A percentile compares a stretch with the other conserved stretches of the same genome.
phyloP scores from a whole-genome alignment of 2,329 filamentous ascomycete species.

The Aspergillus felis region DNA sequence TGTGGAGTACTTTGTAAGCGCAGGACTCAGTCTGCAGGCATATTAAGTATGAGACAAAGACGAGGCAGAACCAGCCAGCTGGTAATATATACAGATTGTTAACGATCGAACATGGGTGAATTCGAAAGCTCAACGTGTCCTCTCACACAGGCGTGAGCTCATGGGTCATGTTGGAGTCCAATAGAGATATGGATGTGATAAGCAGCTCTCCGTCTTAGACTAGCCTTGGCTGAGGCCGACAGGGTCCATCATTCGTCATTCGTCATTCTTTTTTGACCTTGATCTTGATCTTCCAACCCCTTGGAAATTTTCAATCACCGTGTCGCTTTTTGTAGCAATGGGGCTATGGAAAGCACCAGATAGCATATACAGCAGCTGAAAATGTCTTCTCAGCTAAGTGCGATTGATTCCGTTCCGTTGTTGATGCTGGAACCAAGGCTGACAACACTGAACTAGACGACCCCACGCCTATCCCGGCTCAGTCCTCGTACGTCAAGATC shows the following conservation, averaged over 20 bases:
- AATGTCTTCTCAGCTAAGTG: conserved; percentile 33
- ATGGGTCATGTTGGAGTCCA: background rate
- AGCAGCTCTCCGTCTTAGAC: background rate
- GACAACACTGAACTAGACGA: conserved; percentile 23
- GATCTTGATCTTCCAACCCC: background rate
- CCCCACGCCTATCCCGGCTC: conserved; percentile 27
- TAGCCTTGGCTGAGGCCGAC: background rate
- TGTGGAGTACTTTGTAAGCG: background rate
- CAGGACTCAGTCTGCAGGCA: background rate
- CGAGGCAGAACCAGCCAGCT: background rate
- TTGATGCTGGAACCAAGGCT: conserved; percentile 6
- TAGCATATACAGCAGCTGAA: conserved; percentile 20
- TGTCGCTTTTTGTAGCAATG: conserved; percentile 17
- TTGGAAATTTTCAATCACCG: background rate
- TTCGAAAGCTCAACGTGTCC: background rate
- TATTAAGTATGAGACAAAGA: background rate
- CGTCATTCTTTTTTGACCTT: background rate
- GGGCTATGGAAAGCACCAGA: conserved; percentile 17
- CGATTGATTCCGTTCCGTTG: conserved; percentile 1
- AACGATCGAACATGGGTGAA: background rate
- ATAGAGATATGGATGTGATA: background rate
- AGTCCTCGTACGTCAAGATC: conserved; percentile 38
- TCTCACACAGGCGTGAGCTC: background rate
- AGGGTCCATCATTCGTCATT: background rate
- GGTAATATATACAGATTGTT: background rate